Conservation (phyloP, 768 basidiomycete species). For the Suillus subluteus region DNA sequence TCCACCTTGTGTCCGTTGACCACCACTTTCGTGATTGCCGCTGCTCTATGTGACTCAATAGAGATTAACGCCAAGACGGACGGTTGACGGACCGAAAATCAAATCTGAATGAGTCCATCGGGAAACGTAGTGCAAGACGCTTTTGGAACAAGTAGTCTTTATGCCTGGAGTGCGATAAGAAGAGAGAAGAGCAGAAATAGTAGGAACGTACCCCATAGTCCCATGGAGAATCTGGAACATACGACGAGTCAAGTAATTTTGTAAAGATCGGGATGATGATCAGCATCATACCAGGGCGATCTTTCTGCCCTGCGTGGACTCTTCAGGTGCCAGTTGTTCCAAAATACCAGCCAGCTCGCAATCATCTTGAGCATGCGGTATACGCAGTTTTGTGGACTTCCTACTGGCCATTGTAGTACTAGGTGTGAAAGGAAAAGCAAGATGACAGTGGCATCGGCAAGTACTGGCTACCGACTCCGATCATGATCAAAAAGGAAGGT, state of each 20-base stretch:
- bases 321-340: constrained; percentile 57
- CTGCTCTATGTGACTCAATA: constrained; percentile 38
- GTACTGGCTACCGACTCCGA: not conserved
- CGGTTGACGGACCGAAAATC: constrained; percentile 72
- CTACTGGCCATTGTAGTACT: constrained; percentile 27
- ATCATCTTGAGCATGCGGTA: constrained; percentile 53
- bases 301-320: constrained; percentile 58
- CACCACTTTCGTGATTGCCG: constrained; percentile 78
- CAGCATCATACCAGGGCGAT: constrained; percentile 61
- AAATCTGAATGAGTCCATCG: constrained; percentile 83
- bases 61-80: constrained; percentile 4
- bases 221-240: constrained; percentile 74
- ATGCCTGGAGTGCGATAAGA: constrained; percentile 51
- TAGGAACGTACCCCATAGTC: constrained; percentile 63
- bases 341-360: constrained; percentile 59
- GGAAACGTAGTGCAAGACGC: constrained; percentile 63
- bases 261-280: constrained; percentile 13
- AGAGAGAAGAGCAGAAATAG: not conserved
- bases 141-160: constrained; percentile 86
- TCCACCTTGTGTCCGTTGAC: constrained; percentile 63
- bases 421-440: constrained; percentile 17
- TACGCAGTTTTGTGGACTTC: constrained; percentile 52
- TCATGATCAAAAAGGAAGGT: constrained; percentile 29
- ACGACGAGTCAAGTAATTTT: constrained; percentile 15
- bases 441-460: not conserved